These are phyloP conservation scores for Linnemannia zychae DNA, from an alignment of 192 early-diverging fungal species.

Conservation along the genomic window DNA sequence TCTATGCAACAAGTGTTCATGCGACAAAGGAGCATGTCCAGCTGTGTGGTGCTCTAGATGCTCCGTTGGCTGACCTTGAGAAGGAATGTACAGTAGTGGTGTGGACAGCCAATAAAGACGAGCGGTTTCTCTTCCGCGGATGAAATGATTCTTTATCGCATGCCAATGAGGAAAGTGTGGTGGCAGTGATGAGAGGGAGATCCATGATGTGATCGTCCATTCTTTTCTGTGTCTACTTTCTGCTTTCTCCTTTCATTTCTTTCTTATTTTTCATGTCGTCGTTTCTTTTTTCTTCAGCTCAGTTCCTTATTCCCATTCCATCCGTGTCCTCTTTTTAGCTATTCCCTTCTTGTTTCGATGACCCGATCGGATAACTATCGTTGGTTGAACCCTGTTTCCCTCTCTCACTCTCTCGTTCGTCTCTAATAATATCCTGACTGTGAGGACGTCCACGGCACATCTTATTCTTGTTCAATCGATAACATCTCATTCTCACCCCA, in stretches of 20 bases:
- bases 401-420: background rate
- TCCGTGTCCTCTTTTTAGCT: background rate
- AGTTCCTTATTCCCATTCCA: too few relatives aligned
- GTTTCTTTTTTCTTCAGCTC: too few relatives aligned
- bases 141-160: too few relatives aligned
- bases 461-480: background rate
- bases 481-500: background rate
- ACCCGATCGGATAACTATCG: background rate
- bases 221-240: too few relatives aligned
- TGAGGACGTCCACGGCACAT: background rate
- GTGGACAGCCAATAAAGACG: too few relatives aligned
- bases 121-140: too few relatives aligned
- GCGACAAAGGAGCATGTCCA: background rate
- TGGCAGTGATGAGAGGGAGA: too few relatives aligned
- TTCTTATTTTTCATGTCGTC: too few relatives aligned
- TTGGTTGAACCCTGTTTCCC: constrained; percentile 6
- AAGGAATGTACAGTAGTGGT: too few relatives aligned
- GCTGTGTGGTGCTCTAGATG: background rate
- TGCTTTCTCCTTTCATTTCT: too few relatives aligned
- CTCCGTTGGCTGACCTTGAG: background rate
- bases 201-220: too few relatives aligned
- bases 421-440: background rate
- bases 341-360: background rate
- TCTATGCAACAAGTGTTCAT: background rate
- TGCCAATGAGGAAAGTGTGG: too few relatives aligned